Conservation (phyloP, 2,329 filamentous ascomycete genomes). For the Phialophora verrucosa region DNA sequence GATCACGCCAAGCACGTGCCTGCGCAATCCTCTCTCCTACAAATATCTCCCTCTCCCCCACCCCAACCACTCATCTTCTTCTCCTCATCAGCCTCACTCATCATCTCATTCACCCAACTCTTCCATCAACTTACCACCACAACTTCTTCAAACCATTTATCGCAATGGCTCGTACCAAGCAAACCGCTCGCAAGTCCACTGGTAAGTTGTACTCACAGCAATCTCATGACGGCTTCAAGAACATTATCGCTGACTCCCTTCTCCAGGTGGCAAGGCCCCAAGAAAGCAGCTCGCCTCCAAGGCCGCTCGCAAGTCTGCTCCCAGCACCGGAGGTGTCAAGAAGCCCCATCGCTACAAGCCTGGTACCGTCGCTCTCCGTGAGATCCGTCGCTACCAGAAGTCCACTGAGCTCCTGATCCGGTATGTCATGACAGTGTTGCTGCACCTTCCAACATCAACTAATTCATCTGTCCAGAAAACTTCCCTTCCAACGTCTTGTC, state of each 20-base stretch:
- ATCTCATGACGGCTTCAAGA: constrained; percentile 33
- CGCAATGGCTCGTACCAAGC: constrained; percentile 59
- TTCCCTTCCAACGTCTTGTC: constrained; percentile 96
- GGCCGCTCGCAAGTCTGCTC: constrained; percentile 97
- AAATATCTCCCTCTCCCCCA: constrained; percentile 37
- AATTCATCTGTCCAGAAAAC: constrained; percentile 94
- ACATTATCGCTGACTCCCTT: constrained; percentile 37
- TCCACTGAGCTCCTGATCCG: constrained; percentile 93
- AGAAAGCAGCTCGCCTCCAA: constrained; percentile 99
- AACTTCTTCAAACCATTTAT: constrained; percentile 39
- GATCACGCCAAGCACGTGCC: constrained; percentile 39
- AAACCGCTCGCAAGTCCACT: constrained; percentile 57
- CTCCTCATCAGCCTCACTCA: constrained; percentile 42
- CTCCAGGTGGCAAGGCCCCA: constrained; percentile 69
- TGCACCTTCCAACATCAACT: constrained; percentile 76
- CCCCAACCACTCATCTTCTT: constrained; percentile 39
- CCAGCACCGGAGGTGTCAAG: constrained; percentile 96
- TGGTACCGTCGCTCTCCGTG: constrained; percentile 94
- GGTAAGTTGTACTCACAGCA: constrained; percentile 24
- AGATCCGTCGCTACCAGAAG: constrained; percentile 98
- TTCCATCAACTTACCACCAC: constrained; percentile 40
- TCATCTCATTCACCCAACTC: constrained; percentile 36
- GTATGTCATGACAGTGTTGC: constrained; percentile 17
- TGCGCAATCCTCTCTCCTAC: constrained; percentile 36
- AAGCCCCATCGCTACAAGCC: constrained; percentile 92